These are phyloP conservation scores for Alternaria brassicae DNA, from an alignment of 2,329 filamentous ascomycete species.

Conservation along the genomic window DNA sequence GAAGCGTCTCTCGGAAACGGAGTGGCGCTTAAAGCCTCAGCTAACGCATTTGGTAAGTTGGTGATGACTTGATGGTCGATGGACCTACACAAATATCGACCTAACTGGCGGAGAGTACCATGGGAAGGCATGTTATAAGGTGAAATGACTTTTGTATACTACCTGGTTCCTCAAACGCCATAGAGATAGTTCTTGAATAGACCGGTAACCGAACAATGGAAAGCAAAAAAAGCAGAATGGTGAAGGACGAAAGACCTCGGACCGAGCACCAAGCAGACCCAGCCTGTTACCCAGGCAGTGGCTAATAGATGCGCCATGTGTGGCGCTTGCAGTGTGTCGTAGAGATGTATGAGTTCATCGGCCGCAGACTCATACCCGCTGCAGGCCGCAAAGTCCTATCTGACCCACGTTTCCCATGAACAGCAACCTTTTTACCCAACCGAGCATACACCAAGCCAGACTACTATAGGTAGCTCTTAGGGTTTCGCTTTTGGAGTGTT, in stretches of 20 bases:
- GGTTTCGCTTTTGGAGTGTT: conserved; percentile 24
- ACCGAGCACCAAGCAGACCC: background rate
- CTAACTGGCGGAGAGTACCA: background rate
- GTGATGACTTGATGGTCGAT: background rate
- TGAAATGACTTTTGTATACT: conserved; percentile 4
- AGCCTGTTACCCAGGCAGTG: background rate
- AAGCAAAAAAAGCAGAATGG: background rate
- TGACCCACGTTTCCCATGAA: background rate
- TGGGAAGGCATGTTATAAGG: background rate
- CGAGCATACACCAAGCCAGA: background rate
- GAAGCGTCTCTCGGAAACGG: background rate
- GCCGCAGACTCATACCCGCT: background rate
- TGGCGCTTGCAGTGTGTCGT: background rate
- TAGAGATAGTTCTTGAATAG: background rate
- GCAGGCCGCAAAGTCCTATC: background rate
- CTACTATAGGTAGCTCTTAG: conserved; percentile 7
- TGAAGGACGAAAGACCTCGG: background rate
- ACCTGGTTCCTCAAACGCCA: background rate
- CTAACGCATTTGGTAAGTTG: background rate
- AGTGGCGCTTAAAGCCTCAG: background rate
- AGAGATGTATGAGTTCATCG: background rate
- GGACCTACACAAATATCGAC: background rate
- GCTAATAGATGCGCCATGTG: background rate
- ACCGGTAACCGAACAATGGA: background rate
- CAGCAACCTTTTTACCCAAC: background rate